These are phyloP conservation scores for Plectosphaerella plurivora DNA, from an alignment of 2,329 filamentous ascomycete genomes.

Conservation along the genomic window DNA sequence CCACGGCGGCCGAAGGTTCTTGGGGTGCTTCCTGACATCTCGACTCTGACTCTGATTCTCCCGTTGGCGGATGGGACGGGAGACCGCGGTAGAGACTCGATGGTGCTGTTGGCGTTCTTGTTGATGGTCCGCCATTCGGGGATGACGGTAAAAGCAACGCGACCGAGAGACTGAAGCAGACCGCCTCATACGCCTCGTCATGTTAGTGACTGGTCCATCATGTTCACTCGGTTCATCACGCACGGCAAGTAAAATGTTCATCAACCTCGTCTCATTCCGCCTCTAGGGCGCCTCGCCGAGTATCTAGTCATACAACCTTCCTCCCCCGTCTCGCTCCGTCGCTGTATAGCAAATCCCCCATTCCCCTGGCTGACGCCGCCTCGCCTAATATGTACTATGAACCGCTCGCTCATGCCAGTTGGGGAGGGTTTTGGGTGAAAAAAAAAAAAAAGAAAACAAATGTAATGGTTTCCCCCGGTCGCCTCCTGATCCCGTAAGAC, in stretches of 20 bases:
- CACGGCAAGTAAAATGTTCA: not conserved
- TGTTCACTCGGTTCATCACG: no score
- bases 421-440: not conserved
- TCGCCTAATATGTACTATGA: not conserved
- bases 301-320: not conserved
- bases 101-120: slow-evolving; percentile 32
- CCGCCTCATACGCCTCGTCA: no score
- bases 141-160: slow-evolving; percentile 55
- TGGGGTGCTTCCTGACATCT: no score
- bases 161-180: slow-evolving; percentile 44
- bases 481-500: not conserved
- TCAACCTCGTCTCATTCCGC: not conserved
- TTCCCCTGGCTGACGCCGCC: not conserved
- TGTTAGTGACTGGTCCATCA: no score
- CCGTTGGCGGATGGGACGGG: slow-evolving; percentile 46
- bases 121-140: slow-evolving; percentile 63
- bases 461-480: not conserved
- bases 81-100: slow-evolving; percentile 24
- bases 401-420: not conserved
- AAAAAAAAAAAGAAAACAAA: not conserved
- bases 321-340: no score
- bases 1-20: no score
- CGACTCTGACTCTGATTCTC: no score
- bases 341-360: no score
- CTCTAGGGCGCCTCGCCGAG: no score